Conservation (phyloP, 352 stramenopile genomes). For the Blastocystis sp. region DNA sequence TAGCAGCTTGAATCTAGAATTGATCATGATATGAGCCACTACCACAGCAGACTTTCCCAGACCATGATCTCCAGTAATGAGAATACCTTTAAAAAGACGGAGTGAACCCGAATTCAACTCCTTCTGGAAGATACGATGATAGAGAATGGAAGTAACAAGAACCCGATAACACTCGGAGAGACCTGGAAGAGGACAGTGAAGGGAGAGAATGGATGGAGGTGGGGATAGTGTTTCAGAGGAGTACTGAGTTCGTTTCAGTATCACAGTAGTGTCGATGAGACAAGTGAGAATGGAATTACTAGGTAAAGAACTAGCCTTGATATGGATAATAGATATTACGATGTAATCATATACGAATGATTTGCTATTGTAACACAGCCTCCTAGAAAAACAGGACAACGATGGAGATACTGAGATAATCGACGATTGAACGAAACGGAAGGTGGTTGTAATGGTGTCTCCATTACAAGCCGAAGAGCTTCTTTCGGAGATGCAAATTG, state of each 20-base stretch:
- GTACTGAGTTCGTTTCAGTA: background rate
- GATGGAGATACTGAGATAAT: constrained; percentile 39
- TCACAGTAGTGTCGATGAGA: background rate
- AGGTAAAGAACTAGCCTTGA: constrained; percentile 9
- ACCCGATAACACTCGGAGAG: background rate
- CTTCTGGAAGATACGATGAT: background rate
- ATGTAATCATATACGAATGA: background rate
- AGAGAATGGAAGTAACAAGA: constrained; percentile 45
- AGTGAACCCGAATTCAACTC: background rate
- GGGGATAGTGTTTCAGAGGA: background rate
- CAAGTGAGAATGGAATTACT: background rate
- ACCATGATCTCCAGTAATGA: constrained; percentile 19
- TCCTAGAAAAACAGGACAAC: background rate
- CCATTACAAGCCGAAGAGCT: background rate
- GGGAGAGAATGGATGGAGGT: background rate
- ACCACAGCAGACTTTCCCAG: constrained; percentile 19
- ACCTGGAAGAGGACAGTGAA: constrained; percentile 47
- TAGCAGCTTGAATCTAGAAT: background rate
- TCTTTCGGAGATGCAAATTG: background rate
- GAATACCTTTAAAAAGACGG: constrained; percentile 26
- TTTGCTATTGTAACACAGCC: background rate
- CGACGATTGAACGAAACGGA: background rate
- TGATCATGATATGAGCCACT: background rate
- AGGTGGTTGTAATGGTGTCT: background rate
- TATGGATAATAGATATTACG: background rate